These are phyloP conservation scores for Pseudevernia furfuracea DNA, from an alignment of 495 filamentous ascomycete genomes.

Conservation along the genomic window DNA sequence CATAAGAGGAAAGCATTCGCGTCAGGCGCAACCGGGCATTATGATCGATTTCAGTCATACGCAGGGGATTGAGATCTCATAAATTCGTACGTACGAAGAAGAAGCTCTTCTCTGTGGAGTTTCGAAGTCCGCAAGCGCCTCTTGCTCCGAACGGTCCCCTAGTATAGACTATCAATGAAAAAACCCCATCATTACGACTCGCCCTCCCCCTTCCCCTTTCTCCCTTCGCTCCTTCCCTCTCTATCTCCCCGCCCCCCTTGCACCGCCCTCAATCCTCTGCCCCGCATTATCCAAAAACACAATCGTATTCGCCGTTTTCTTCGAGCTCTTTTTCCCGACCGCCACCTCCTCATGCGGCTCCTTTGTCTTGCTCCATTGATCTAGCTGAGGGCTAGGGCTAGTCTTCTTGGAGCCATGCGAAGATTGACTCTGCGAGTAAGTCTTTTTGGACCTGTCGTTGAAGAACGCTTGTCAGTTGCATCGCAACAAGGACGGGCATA, in stretches of 20 bases:
- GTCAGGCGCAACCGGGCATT: too few relatives aligned
- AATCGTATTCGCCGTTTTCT: background rate
- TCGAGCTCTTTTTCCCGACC: background rate
- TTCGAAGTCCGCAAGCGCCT: too few relatives aligned
- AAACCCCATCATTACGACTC: background rate
- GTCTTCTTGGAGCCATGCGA: too few relatives aligned
- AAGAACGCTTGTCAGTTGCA: background rate
- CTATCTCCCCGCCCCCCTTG: background rate
- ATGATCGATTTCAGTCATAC: too few relatives aligned
- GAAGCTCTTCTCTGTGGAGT: too few relatives aligned
- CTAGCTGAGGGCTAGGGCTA: too few relatives aligned
- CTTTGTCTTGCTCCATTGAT: background rate
- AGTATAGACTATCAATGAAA: background rate
- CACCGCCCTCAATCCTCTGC: background rate
- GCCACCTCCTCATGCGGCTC: background rate
- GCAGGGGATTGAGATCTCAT: background rate
- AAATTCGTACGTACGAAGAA: background rate
- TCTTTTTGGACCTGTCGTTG: background rate
- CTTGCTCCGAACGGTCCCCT: too few relatives aligned
- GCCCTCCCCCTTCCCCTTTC: background rate
- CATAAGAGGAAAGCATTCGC: too few relatives aligned
- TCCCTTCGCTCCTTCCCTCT: background rate
- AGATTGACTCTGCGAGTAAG: too few relatives aligned
- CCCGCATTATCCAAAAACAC: background rate
- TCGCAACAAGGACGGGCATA: background rate